Evolutionary conservation across 768 basidiomycete species (phyloP).

Genomic region (Amanita inopinata): DNA sequence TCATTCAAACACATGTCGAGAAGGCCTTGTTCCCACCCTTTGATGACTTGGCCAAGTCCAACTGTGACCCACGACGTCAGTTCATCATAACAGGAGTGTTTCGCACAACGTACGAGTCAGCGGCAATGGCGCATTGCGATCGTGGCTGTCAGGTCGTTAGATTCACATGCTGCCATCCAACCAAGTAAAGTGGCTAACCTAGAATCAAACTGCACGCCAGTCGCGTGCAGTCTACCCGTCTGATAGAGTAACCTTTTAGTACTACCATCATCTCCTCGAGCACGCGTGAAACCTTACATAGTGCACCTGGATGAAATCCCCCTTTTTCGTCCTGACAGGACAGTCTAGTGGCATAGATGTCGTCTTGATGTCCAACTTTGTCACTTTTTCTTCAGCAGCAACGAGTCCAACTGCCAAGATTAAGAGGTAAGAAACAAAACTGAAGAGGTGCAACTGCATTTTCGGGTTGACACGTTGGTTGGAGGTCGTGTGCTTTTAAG

Average conservation of each 20-base stretch:
- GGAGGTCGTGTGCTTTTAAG: slow-evolving; percentile 9
- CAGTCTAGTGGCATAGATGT: slow-evolving; percentile 53
- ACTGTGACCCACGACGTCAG: too few species aligned
- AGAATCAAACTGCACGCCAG: slow-evolving; percentile 84
- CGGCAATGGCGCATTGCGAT: slow-evolving; percentile 67
- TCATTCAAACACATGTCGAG: slow-evolving; percentile 80
- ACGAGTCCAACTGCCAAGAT: slow-evolving; percentile 37
- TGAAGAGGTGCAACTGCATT: slow-evolving; percentile 41
- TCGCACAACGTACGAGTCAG: slow-evolving; percentile 73
- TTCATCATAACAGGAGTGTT: too few species aligned
- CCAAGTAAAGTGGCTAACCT: slow-evolving; percentile 36
- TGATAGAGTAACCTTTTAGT: slow-evolving; percentile 20
- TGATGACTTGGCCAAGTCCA: slow-evolving; percentile 73
- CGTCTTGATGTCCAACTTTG: slow-evolving; percentile 51
- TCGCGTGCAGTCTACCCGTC: slow-evolving; percentile 72
- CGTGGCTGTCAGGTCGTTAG: slow-evolving; percentile 31
- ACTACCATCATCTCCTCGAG: neutral
- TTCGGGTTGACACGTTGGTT: too few species aligned
- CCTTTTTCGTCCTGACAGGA: slow-evolving; percentile 40
- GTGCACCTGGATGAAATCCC: slow-evolving; percentile 65
- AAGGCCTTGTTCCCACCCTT: slow-evolving; percentile 80
- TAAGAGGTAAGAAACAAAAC: slow-evolving; percentile 32
- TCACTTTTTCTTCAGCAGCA: slow-evolving; percentile 32
- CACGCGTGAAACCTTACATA: slow-evolving; percentile 39
- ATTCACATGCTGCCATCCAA: neutral